These are phyloP conservation scores for Candida chilensis DNA, from an alignment of 805 yeast species.

Conservation along the genomic window DNA sequence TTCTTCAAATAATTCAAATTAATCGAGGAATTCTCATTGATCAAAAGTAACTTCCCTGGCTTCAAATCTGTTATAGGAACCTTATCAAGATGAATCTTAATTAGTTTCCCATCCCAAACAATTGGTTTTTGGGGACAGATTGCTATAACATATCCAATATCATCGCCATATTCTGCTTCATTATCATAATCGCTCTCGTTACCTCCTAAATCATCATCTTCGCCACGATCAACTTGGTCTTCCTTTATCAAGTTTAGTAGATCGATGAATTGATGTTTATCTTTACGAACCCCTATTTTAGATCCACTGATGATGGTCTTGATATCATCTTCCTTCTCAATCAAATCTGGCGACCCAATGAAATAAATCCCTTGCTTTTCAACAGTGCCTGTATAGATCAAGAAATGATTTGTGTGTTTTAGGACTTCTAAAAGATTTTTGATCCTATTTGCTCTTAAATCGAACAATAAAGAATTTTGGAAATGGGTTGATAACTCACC, in stretches of 20 bases:
- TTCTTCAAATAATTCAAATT: constrained; percentile 46
- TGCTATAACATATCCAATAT: constrained; percentile 58
- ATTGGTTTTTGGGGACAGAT: constrained; percentile 77
- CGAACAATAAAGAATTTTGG: constrained; percentile 62
- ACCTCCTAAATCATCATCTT: constrained; percentile 7
- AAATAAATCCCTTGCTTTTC: constrained; percentile 74
- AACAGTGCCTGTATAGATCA: constrained; percentile 64
- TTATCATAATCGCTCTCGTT: constrained; percentile 5
- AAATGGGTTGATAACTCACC: constrained; percentile 58
- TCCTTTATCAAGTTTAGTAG: constrained; percentile 5
- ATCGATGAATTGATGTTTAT: constrained; percentile 5
- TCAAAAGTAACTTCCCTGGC: constrained; percentile 58
- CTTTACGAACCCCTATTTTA: constrained; percentile 9
- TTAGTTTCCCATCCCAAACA: constrained; percentile 82
- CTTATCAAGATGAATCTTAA: constrained; percentile 38
- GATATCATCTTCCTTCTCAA: constrained; percentile 27
- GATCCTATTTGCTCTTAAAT: constrained; percentile 38
- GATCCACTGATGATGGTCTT: constrained; percentile 27
- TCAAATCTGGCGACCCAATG: constrained; percentile 59
- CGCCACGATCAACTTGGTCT: constrained; percentile 7
- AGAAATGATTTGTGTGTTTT: constrained; percentile 60
- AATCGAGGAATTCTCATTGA: constrained; percentile 60
- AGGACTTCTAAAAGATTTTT: constrained; percentile 48
- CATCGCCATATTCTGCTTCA: constrained; percentile 17
- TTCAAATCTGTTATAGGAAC: constrained; percentile 48